Base-by-base conservation (phyloP, 2,329 filamentous ascomycete species). In the Alternaria rosae region DNA sequence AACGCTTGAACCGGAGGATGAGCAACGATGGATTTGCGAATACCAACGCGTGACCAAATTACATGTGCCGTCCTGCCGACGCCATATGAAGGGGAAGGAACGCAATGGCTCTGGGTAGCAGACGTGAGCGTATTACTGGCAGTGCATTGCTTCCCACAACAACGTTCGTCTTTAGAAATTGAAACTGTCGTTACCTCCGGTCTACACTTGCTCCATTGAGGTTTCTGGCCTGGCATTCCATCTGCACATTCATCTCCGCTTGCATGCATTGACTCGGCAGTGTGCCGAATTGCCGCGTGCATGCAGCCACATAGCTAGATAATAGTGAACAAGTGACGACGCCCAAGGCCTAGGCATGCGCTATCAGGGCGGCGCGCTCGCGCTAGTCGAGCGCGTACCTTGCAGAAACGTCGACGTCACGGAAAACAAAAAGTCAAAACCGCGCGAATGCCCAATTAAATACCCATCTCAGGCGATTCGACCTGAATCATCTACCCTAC, bases 331-430 rank as follows among this genome's bases (percentile, higher is more conserved):
- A 20, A 45, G 45, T 47, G 58, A 57, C 54, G 53, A 61, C 25
- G 32, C 53, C 44, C 54, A 57, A 53, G 41, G 21, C 28, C 47
- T 57, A 32, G 38, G 54, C 48, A 32, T 12, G 42, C 17, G 32
- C 43, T 13, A 41, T 42, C 32, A 26, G 32, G 47, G 43, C 44
- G n/a, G 59, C 59, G 41, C 42, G 54, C 56, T 43, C 59, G 41
- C 42, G 54, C 56, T 43, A 57, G 45, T 32, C 41, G 42, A 61
- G 59, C 54, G 59, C 42, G 42, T 52, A 25, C 30, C 41, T 53
- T 28, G 38, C 28, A 30, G 54, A 28, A 53, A n/a, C 48, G 35
- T 47, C 47, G 58, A 61, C 59, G 59, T 61, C 59, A 61, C 48
- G 25, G 45, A 52, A 51, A 42, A 58, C 41, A 43, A 28, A 57